These are phyloP conservation scores for Cercospora zeina DNA, from an alignment of 2,329 filamentous ascomycete genomes.

Conservation along the genomic window DNA sequence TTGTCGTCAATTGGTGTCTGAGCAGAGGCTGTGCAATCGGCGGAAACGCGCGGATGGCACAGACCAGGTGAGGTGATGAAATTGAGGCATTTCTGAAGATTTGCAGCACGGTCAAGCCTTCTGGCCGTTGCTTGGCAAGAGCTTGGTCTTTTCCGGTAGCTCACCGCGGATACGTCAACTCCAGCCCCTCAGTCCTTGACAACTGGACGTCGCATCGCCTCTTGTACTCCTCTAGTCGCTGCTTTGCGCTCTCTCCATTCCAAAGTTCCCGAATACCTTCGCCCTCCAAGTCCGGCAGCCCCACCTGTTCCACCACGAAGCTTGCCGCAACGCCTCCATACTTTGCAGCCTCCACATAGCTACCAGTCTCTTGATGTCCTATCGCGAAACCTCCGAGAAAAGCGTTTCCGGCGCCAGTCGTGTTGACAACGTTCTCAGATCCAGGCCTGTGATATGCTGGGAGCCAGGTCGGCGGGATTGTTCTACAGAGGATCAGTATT, in stretches of 20 bases:
- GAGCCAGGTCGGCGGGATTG: constrained; percentile 24
- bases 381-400: constrained; percentile 35
- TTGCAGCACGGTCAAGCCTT: constrained; percentile 2
- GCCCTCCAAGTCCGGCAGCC: constrained; percentile 44
- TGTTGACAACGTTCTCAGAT: constrained; percentile 29
- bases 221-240: constrained; percentile 41
- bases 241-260: constrained; percentile 48
- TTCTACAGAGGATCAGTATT: neutral
- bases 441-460: constrained; percentile 26
- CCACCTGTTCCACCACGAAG: constrained; percentile 34
- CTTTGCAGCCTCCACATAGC: constrained; percentile 28
- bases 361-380: constrained; percentile 27
- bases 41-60: neutral
- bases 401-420: constrained; percentile 37
- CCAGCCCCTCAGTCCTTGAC: neutral
- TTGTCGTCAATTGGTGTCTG: neutral
- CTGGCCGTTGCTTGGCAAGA: neutral
- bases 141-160: neutral
- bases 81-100: constrained; percentile 6
- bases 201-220: neutral
- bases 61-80: neutral
- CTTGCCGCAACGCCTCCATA: constrained; percentile 36
- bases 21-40: constrained; percentile 1
- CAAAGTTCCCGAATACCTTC: constrained; percentile 45
- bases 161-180: neutral